phyloP scores from a whole-genome alignment of 305 asterid genomes.

The Euphrasia arctica region DNA sequence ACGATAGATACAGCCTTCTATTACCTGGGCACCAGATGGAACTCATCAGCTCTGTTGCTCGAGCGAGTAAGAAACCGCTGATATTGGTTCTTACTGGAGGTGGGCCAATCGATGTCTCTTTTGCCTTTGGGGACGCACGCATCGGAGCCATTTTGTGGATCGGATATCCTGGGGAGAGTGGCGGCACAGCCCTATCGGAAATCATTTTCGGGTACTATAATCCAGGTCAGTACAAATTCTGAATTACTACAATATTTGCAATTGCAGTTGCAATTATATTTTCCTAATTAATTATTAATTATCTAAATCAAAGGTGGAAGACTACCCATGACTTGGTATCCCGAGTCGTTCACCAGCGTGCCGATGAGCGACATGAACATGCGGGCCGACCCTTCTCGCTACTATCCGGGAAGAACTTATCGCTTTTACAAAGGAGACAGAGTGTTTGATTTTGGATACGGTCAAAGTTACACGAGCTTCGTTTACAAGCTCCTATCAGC shows the following conservation, averaged over 20 bases:
- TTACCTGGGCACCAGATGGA: conserved; percentile 80
- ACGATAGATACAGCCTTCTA: conserved; percentile 81
- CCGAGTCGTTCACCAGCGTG: conserved; percentile 68
- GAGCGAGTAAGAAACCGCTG: conserved; percentile 57
- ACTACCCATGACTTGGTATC: conserved; percentile 88
- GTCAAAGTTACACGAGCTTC: conserved; percentile 74
- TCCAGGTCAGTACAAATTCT: conserved; percentile 56
- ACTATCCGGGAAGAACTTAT: conserved; percentile 88
- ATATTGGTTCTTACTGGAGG: conserved; percentile 85
- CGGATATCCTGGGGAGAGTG: conserved; percentile 96
- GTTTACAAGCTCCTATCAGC: conserved; percentile 50
- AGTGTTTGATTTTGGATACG: conserved; percentile 70
- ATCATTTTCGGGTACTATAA: conserved; percentile 74
- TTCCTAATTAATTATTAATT: not conserved
- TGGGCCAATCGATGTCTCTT: conserved; percentile 84
- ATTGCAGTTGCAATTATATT: not conserved
- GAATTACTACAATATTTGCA: not conserved
- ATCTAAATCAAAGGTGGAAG: conserved; percentile 55
- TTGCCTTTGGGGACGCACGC: conserved; percentile 52
- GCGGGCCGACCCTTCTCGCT: conserved; percentile 75
- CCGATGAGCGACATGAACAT: conserved; percentile 91
- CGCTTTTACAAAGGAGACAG: conserved; percentile 76
- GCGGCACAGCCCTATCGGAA: conserved; percentile 76
- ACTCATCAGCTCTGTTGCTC: conserved; percentile 58
- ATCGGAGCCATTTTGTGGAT: conserved; percentile 87